Evolutionary conservation across 1,139 yeast genomes (phyloP).

Genomic region (Wickerhamomyces sp.): DNA sequence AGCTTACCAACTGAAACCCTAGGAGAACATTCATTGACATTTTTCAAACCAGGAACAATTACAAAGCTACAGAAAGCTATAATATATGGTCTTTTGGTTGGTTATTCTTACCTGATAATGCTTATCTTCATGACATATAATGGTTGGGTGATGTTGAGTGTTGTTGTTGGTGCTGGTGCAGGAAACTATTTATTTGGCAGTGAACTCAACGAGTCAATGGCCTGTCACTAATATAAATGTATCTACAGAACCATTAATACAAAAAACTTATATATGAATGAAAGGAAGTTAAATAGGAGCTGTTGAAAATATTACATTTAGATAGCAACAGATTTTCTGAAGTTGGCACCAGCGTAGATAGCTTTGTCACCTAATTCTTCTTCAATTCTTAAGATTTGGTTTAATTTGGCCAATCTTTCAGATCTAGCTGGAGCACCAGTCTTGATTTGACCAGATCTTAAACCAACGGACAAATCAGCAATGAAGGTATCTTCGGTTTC

Average conservation of each 20-base stretch:
- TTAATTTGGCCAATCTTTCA: constrained; percentile 96
- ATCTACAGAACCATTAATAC: not conserved
- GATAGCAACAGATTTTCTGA: constrained; percentile 37
- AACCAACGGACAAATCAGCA: constrained; percentile 95
- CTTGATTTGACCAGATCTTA: constrained; percentile 97
- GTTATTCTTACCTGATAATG: constrained; percentile 75
- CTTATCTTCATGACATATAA: constrained; percentile 80
- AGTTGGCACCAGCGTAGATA: constrained; percentile 85
- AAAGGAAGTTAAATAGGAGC: no score
- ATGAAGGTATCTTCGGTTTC: constrained; percentile 98
- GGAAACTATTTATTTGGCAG: constrained; percentile 65
- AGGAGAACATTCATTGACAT: constrained; percentile 5
- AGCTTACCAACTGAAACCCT: constrained; percentile 4
- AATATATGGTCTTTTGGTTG: constrained; percentile 67
- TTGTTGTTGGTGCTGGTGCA: constrained; percentile 60
- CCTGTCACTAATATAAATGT: constrained; percentile 39
- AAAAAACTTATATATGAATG: not conserved
- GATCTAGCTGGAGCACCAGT: constrained; percentile 99
- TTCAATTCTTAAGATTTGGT: constrained; percentile 96
- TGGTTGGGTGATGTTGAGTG: constrained; percentile 78
- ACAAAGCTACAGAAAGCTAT: constrained; percentile 31
- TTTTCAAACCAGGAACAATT: constrained; percentile 5
- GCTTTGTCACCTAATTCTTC: constrained; percentile 96
- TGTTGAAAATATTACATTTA: no score
- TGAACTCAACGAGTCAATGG: constrained; percentile 33